Evolutionary conservation across 371 early-diverging fungal genomes (phyloP), one percentile per base, ranked within the genome.

Genomic region (Apophysomyces trapeziformis): DNA sequence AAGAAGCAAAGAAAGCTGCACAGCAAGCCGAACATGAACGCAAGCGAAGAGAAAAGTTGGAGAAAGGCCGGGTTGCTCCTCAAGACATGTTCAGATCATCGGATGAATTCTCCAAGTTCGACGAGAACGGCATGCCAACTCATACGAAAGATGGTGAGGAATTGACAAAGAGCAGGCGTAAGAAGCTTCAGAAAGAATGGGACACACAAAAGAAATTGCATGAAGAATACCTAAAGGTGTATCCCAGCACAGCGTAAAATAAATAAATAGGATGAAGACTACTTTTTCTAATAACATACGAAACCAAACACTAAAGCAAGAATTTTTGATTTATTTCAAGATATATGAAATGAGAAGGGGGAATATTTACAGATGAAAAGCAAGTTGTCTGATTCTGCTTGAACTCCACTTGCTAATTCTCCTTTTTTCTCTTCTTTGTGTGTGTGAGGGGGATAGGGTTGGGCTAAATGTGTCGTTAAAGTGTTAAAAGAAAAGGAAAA

Each of bases 111-210:
- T 86, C 90, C 1, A 81, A 85, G 60, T 95, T 90, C 85, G 97
- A 96, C 71, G 93, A 90, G 12, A 71, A 82, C 57, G 98, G 98
- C n/a, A 74, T 97, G 26, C 98, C 98, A 5, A 91, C 93, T 46
- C 90, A 90, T 62, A 93, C 94, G 65, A 83, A 75, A 50, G 87
- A 88, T 8, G 96, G 97, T 38, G 88, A 87, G 62, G 93, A 93
- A 68, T 70, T 96, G 54, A 71, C 95, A 66, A 96, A 95, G 84
- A 89, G 85, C 70, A 80, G 89, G 70, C 71, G 83, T 58, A 97
- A 97, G 88, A 96, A 95, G 79, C 78, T 96, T 60, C 75, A 84
- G 61, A 97, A 97, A 83, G 94, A 94, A 71, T 90, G 83, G 68
- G 92, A 93, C 12, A 78, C 77, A 2, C 98, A 97, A 77, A 85